Evolutionary conservation across 2,329 filamentous ascomycete species (phyloP), one percentile per base, ranked within the genome.

Genomic region (Paecilomyces sp.): DNA sequence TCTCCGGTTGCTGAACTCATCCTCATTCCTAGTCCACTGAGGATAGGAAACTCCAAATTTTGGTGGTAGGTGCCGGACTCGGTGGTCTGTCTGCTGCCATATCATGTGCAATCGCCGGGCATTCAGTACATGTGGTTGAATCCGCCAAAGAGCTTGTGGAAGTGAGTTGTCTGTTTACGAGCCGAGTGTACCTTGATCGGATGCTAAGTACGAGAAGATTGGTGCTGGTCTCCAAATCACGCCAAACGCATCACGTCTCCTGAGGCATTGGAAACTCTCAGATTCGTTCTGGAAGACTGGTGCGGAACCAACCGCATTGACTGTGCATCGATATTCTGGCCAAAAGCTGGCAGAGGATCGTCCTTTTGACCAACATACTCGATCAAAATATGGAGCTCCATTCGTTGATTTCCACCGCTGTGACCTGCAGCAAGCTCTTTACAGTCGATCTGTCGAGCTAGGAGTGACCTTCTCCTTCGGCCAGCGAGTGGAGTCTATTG

Each of bases 341-440:
- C 57, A 68, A 24, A 55, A 70, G 0, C 64, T 74, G 13, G 81
- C 81, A 0, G 71, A 79, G 12, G 81, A 86, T 34, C 71, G 77
- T 0, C 64, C 76, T n/a, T 87, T 85, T 60, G 70, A 82, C 61
- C 68, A 75, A 24, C 81, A 82, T 24, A 84, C 85, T 59, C 77
- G 79, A 6, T 67, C 70, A 2, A 82, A 81, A 61, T 88, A 88
- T 64, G 74, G 74, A 11, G 81, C 83, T 0, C 85, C 85, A 0
- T 87, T 86, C 63, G 72, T 82, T 47, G 82, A 85, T 57, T 68
- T 86, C n/a, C 85, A 88, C 68, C 81, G 85, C 1, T 24, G 22
- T 13, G 51, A 53, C 13, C 2, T 25, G 22, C 51, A 53, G 3
- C 22, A 53, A 53, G 25, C 25, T 30, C 18, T 53, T 11, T 25